Evolutionary conservation across 257 asterid species (phyloP).

Genomic region (Solanum tarapatanum): DNA sequence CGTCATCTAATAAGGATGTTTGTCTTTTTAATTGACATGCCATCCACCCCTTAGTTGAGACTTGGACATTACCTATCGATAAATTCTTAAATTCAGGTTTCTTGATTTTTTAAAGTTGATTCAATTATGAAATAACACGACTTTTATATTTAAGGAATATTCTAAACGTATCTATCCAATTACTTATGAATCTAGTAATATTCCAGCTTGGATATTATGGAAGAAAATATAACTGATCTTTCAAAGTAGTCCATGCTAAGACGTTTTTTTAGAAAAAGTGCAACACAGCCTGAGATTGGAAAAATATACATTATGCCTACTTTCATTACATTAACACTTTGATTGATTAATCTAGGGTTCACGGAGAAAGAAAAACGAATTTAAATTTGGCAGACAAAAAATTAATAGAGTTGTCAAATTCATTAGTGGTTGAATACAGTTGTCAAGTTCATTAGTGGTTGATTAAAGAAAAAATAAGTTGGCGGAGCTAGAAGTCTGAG

Average conservation of each 20-base stretch:
- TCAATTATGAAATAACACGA: not conserved
- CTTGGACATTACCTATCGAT: not conserved
- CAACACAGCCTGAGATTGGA: not conserved
- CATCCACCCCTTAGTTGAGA: not conserved
- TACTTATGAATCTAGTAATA: not conserved
- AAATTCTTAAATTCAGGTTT: not conserved
- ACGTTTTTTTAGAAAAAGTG: not conserved
- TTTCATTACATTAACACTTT: not conserved
- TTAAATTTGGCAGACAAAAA: not conserved
- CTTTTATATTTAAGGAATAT: not conserved
- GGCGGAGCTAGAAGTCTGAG: not conserved
- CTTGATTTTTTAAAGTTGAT: not conserved
- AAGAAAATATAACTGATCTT: not conserved
- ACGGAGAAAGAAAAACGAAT: not conserved
- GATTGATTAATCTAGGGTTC: not conserved
- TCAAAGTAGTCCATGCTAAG: not conserved
- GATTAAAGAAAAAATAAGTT: no score
- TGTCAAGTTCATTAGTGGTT: not conserved
- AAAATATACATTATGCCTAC: not conserved
- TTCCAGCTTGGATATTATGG: not conserved
- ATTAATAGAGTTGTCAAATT: not conserved
- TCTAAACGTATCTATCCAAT: not conserved
- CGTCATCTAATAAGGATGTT: not conserved
- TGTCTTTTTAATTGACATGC: not conserved
- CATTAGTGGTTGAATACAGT: not conserved